Evolutionary conservation across 208 protist genomes (phyloP).

Genomic region (Leishmania gerbilli): DNA sequence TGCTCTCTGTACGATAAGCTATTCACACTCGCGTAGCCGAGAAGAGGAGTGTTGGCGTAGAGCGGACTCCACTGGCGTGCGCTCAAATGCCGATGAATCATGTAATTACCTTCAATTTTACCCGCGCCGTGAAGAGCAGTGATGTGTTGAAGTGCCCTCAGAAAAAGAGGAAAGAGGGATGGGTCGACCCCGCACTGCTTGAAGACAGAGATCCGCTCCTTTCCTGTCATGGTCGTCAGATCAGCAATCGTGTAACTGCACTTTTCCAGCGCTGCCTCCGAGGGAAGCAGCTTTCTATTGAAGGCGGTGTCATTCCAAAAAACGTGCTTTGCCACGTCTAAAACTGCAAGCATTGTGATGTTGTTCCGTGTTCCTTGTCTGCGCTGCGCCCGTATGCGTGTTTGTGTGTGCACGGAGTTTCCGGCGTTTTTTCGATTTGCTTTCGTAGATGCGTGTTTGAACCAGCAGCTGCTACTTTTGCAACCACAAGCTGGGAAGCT

Average conservation of each 20-base stretch:
- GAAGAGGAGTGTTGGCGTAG: slow-evolving; percentile 41
- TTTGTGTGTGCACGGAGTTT: background rate
- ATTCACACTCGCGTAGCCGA: slow-evolving; percentile 64
- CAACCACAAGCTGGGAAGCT: background rate
- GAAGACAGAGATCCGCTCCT: slow-evolving; percentile 68
- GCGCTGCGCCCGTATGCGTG: background rate
- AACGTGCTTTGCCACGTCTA: slow-evolving; percentile 73
- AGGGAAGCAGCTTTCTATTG: slow-evolving; percentile 59
- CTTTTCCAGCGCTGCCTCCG: slow-evolving; percentile 61
- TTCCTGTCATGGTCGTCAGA: slow-evolving; percentile 76
- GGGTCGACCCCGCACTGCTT: slow-evolving; percentile 72
- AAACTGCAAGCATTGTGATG: slow-evolving; percentile 63
- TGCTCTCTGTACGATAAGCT: slow-evolving; percentile 58
- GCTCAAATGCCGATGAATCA: slow-evolving; percentile 74
- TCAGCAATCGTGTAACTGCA: slow-evolving; percentile 61
- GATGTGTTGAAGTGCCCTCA: slow-evolving; percentile 76
- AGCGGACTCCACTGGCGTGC: slow-evolving; percentile 69
- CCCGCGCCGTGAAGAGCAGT: slow-evolving; percentile 59
- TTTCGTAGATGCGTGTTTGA: background rate
- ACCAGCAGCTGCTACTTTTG: background rate
- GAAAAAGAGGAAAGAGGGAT: slow-evolving; percentile 74
- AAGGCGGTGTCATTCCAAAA: slow-evolving; percentile 83
- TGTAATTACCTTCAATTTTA: slow-evolving; percentile 58
- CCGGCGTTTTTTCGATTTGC: background rate
- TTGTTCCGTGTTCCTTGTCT: background rate